Percentiles rank a stretch among this genome's conserved stretches.
These are phyloP conservation scores for Chaetomium sp. DNA, from an alignment of 2,329 filamentous ascomycete genomes.

Conservation along the genomic window DNA sequence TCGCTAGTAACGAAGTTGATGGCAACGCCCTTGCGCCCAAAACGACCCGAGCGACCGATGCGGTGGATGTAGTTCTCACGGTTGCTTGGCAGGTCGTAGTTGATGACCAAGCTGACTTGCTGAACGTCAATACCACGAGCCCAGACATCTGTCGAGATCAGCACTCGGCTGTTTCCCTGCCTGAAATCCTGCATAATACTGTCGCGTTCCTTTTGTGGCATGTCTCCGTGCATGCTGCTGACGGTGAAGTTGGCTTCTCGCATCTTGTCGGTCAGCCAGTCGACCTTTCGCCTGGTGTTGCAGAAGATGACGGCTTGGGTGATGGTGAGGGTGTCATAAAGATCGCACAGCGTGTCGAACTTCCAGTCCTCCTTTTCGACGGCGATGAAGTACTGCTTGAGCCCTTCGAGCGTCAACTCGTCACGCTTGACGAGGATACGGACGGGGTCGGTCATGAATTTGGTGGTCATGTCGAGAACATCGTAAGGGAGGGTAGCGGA, in stretches of 20 bases:
- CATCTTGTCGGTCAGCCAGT: slow-evolving; percentile 99
- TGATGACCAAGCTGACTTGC: slow-evolving; percentile 96
- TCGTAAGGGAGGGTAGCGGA: slow-evolving; percentile 96
- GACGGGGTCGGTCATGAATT: slow-evolving; percentile 98
- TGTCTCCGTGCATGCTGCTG: slow-evolving; percentile 97
- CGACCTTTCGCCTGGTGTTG: slow-evolving; percentile 97
- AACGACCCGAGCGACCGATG: slow-evolving; percentile 90
- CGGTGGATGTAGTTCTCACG: slow-evolving; percentile 99
- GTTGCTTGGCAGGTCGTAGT: slow-evolving; percentile 96
- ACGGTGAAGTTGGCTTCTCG: slow-evolving; percentile 98
- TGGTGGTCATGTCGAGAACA: slow-evolving; percentile 97
- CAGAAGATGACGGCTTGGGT: slow-evolving; percentile 99
- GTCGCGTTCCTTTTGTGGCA: slow-evolving; percentile 97
- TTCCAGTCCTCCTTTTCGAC: slow-evolving; percentile 99
- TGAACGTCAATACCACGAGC: slow-evolving; percentile 98
- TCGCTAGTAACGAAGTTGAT: slow-evolving; percentile 99
- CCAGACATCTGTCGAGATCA: slow-evolving; percentile 98
- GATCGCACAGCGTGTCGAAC: slow-evolving; percentile 95
- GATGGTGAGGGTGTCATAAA: slow-evolving; percentile 97
- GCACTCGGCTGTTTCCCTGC: slow-evolving; percentile 88
- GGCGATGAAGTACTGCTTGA: slow-evolving; percentile 99
- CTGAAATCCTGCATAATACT: slow-evolving; percentile 99
- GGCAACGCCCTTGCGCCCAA: slow-evolving; percentile 95
- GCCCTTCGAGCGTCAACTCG: slow-evolving; percentile 90
- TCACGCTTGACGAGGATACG: slow-evolving; percentile 98